phyloP scores from a whole-genome alignment of 1,139 yeast species.

The Diutina catenulata region DNA sequence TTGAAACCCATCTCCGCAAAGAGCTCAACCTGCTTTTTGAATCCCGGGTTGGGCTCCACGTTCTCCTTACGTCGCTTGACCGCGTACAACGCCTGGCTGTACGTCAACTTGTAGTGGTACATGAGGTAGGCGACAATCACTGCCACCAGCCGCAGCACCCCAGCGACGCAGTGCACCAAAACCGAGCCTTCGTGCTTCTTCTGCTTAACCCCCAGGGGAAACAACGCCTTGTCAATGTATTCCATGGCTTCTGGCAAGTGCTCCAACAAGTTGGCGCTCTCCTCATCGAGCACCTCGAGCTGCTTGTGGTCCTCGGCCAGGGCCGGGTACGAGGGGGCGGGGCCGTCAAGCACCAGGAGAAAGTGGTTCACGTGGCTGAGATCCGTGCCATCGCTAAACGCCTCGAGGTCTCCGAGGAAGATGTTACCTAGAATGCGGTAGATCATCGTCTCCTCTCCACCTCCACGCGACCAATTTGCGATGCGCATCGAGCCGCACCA shows the following conservation, averaged over 20 bases:
- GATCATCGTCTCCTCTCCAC: constrained; percentile 11
- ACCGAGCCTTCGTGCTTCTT: constrained; percentile 36
- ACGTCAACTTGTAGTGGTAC: constrained; percentile 50
- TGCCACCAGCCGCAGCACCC: constrained; percentile 72
- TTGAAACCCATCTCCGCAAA: constrained; percentile 30
- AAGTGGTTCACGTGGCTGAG: constrained; percentile 50
- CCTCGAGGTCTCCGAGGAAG: constrained; percentile 48
- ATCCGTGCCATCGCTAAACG: constrained; percentile 29
- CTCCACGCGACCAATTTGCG: too few relatives aligned
- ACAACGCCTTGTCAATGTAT: constrained; percentile 58
- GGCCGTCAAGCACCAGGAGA: constrained; percentile 55
- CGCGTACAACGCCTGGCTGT: constrained; percentile 59
- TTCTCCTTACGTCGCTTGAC: constrained; percentile 48
- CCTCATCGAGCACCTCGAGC: constrained; percentile 59
- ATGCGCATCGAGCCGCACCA: too few relatives aligned
- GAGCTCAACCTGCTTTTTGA: constrained; percentile 56
- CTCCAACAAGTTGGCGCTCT: constrained; percentile 49
- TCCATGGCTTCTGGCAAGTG: constrained; percentile 46
- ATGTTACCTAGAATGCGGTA: constrained; percentile 54
- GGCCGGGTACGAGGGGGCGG: constrained; percentile 40
- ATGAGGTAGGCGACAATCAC: constrained; percentile 69
- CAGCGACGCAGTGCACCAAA: constrained; percentile 73
- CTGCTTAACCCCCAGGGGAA: constrained; percentile 21
- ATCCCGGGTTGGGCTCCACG: constrained; percentile 70
- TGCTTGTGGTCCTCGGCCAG: constrained; percentile 44